Percentiles rank a stretch among this genome's conserved stretches.
phyloP scores from a whole-genome alignment of 768 basidiomycete species.

The Trametes sanguinea region DNA sequence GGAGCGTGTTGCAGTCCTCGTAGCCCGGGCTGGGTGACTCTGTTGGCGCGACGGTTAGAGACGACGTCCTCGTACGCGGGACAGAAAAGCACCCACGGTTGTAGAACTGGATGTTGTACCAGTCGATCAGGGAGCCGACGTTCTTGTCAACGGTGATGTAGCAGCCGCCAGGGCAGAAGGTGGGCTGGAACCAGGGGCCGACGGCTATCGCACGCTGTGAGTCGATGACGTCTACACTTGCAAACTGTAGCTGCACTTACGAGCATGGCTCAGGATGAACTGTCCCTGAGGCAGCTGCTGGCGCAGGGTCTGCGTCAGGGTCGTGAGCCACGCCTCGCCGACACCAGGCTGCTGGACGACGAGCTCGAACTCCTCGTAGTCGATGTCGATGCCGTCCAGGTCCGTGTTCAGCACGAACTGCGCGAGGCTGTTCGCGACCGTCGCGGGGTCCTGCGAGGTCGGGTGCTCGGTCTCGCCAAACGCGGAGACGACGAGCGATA shows the following conservation, averaged over 20 bases:
- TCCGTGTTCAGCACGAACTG: no score
- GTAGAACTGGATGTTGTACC: slow-evolving; percentile 48
- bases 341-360: slow-evolving; percentile 23
- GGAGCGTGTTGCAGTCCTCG: no score
- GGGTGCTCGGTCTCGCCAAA: slow-evolving; percentile 32
- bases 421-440: slow-evolving; percentile 29
- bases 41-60: no score
- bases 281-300: slow-evolving; percentile 36
- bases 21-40: no score
- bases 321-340: slow-evolving; percentile 27
- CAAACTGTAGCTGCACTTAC: no score
- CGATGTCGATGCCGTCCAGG: slow-evolving; percentile 28
- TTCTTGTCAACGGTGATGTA: slow-evolving; percentile 40
- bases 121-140: slow-evolving; percentile 48
- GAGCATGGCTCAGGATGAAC: slow-evolving; percentile 32
- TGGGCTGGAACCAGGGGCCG: no score
- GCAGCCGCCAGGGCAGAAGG: slow-evolving; percentile 35
- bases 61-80: no score
- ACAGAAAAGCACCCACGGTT: slow-evolving; percentile 30
- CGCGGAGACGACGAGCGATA: slow-evolving; percentile 27
- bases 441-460: slow-evolving; percentile 35
- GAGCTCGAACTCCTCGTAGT: slow-evolving; percentile 29
- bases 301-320: slow-evolving; percentile 28
- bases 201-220: no score
- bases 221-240: no score